phyloP scores from a whole-genome alignment of 441 rosid genomes.

The Mallotus repandus region DNA sequence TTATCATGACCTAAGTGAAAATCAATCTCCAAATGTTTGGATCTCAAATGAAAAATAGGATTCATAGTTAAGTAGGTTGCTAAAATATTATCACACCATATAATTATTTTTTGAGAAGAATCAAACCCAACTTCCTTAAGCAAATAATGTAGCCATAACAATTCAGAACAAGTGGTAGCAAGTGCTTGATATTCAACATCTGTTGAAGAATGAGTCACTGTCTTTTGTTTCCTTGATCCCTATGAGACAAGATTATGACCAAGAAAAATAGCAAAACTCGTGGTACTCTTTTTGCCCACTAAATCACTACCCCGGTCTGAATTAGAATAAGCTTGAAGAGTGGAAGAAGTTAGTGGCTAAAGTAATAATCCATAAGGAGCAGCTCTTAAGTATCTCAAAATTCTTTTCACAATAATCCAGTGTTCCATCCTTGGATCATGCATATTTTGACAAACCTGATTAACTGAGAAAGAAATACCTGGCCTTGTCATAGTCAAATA shows the following conservation, averaged over 20 bases:
- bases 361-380: neutral
- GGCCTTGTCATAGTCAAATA: neutral
- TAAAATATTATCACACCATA: neutral
- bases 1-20: neutral
- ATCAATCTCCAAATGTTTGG: neutral
- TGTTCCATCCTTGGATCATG: accelerated
- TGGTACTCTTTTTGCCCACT: neutral
- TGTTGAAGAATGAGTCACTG: neutral
- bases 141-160: neutral
- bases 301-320: neutral
- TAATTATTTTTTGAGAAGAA: neutral
- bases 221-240: neutral
- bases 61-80: neutral
- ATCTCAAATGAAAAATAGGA: neutral
- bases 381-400: neutral
- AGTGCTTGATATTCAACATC: neutral
- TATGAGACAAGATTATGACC: neutral
- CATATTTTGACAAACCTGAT: neutral
- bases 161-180: neutral
- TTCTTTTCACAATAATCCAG: neutral
- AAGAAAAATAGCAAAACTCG: neutral
- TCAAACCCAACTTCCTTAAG: neutral
- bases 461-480: neutral
- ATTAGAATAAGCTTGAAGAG: neutral
- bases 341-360: accelerated